Evolutionary conservation across 768 basidiomycete species (phyloP).

Genomic region (Punctularia strigosozonata): DNA sequence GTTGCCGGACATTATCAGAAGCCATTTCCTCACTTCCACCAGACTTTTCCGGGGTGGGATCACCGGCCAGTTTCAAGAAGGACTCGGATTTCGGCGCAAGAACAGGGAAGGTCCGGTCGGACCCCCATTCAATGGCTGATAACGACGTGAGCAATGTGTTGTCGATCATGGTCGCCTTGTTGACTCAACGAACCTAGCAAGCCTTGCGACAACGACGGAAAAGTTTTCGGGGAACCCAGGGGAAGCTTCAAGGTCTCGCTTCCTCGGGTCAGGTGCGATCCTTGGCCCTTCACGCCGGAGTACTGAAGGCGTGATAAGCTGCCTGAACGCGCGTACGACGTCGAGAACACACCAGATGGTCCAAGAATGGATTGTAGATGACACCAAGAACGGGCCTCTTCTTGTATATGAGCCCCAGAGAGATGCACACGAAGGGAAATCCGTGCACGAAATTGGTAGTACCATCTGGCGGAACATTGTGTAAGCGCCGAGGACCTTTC

Average conservation of each 20-base stretch:
- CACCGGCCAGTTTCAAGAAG: slow-evolving; percentile 66
- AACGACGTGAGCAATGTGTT: slow-evolving; percentile 14
- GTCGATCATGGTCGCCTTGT: not conserved
- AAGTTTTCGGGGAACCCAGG: slow-evolving; percentile 42
- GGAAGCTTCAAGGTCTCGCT: slow-evolving; percentile 44
- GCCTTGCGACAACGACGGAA: slow-evolving; percentile 58
- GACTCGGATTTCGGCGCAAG: slow-evolving; percentile 51
- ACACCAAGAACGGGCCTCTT: slow-evolving; percentile 81
- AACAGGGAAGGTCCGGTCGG: slow-evolving; percentile 46
- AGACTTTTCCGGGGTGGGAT: slow-evolving; percentile 26
- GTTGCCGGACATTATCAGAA: too few species aligned
- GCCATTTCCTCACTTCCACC: not conserved
- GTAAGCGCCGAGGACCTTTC: not conserved
- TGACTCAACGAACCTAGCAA: slow-evolving; percentile 41
- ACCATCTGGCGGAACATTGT: slow-evolving; percentile 38
- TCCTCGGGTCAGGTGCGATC: slow-evolving; percentile 48
- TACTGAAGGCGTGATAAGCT: slow-evolving; percentile 36
- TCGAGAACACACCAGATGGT: slow-evolving; percentile 51
- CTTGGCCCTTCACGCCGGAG: slow-evolving; percentile 67
- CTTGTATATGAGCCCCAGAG: slow-evolving; percentile 79
- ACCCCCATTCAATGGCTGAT: slow-evolving; percentile 81
- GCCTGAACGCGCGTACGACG: too few species aligned
- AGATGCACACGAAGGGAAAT: slow-evolving; percentile 84
- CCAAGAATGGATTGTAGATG: slow-evolving; percentile 86
- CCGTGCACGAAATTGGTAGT: slow-evolving; percentile 85